Evolutionary conservation across 441 rosid species (phyloP).

Genomic region (Jatropha multifida): DNA sequence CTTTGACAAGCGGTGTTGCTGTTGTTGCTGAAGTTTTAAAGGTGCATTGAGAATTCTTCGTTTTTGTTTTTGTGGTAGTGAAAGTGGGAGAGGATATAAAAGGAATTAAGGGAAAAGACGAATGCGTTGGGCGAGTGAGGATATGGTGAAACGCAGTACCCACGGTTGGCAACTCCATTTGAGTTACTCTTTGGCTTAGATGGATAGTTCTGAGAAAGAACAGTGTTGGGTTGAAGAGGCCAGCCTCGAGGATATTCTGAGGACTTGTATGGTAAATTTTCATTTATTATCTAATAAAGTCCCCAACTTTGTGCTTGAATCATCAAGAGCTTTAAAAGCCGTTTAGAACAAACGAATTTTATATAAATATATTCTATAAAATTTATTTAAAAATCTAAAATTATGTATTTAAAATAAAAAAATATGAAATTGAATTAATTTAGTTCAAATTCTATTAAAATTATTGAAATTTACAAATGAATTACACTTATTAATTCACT

Average conservation of each 20-base stretch:
- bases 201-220: background rate
- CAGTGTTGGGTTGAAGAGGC: background rate
- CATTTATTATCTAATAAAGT: background rate
- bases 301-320: background rate
- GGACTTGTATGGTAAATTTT: background rate
- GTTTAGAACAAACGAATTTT: too few species aligned
- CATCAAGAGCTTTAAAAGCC: too few species aligned
- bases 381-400: too few species aligned
- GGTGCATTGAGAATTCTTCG: background rate
- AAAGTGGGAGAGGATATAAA: constrained; percentile 18
- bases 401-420: too few species aligned
- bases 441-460: too few species aligned
- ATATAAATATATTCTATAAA: too few species aligned
- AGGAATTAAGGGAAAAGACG: constrained; percentile 29
- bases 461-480: too few species aligned
- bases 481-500: too few species aligned
- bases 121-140: constrained; percentile 16
- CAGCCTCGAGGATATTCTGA: background rate
- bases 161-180: constrained; percentile 44
- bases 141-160: constrained; percentile 29
- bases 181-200: background rate
- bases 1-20: constrained; percentile 19
- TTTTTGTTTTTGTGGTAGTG: constrained; percentile 2
- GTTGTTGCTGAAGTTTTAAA: constrained; percentile 21
- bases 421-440: too few species aligned